Evolutionary conservation across 1,284 basidiomycete genomes (phyloP), one percentile per base, ranked within the genome.

Genomic region (Puccinia horiana): DNA sequence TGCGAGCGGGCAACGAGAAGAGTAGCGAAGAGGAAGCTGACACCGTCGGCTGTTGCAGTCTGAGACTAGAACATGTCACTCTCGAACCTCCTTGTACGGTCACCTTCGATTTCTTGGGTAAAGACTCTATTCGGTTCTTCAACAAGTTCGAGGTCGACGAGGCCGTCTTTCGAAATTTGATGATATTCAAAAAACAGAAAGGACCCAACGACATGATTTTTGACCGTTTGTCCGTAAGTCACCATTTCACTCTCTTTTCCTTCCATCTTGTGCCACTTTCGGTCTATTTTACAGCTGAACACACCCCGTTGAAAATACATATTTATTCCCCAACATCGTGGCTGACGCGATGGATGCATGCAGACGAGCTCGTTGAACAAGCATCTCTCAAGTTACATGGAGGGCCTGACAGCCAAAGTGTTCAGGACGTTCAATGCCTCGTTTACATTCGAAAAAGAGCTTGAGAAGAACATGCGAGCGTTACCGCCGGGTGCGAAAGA

Each of bases 351-450:
- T 20, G 63, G 14, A 49, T 72, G 44, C 49, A 44, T 52, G 44
- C 85, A 97, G 94, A 96, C 95, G 0, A 88, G 90, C 2, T 88
- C 89, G 2, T 88, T 98, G 83, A 98, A 98, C 89, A 95, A 95
- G 86, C 94, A 97, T 87, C 89, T 98, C 82, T 91, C 91, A 65
- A 91, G 90, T 58, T 94, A 96, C 87, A 98, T 98, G 95, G 93
- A 95, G 84, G 96, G 96, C 23, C 90, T 98, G 35, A 96, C 95
- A 0, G 95, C 95, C 79, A 98, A 98, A 87, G 95, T 98, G 32
- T 98, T 98, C 90, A 95, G 95, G 94, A 98, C 95, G 81, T 98
- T 94, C 89, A 98, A 98, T 86, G 95, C 95, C 23, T 98, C 95
- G 40, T 92, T 91, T 87, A 96, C 95, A 1, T 96, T 98, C 89